Evolutionary conservation across 768 basidiomycete genomes (phyloP), one percentile per base, ranked within the genome.

Genomic region (Podaxis mareebaensis): DNA sequence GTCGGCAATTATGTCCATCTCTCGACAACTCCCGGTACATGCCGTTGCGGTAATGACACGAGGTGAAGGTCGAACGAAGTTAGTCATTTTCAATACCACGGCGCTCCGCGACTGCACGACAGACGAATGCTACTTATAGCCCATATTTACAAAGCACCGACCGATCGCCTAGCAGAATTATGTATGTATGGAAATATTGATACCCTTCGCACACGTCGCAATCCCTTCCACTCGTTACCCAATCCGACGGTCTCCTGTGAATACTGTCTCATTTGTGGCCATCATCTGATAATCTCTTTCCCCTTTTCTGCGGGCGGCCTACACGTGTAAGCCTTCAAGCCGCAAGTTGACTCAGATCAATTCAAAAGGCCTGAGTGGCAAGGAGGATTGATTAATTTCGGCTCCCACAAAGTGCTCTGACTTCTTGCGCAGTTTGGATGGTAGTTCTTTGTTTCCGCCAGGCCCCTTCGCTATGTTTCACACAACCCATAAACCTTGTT

Each of bases 211-310:
- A 49, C 58, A 49, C 33, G 49, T 15, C 33, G n/a, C 30, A 49
- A 36, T 36, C 58, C 48, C 36, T 59, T 38, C 33, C 20, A 49
- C 24, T 60, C 59, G 59, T 33, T 61, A 53, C 46, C 36, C 54
- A 60, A 59, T 63, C 60, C 44, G 57, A 66, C 65, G 54, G 65
- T 60, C 58, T 63, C 64, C 63, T 60, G 48, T 54, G 58, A 59
- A 52, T n/a, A 51, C n/a, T 40, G 40, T 20, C 26, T 33, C 59
- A 64, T 51, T 65, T 66, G 60, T 64, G 42, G 56, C 42, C 61
- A 65, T 69, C 68, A 65, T 66, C 64, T 69, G 68, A 69, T 51
- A 40, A 13, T 51, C 33, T 22, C 36, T 51, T 63, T 26, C 30
- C 55, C 55, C 28, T 63, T 54, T 42, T 38, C 24, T 51, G 22